phyloP scores from a whole-genome alignment of 495 filamentous ascomycete genomes.

The Tetracladium marchalianum region DNA sequence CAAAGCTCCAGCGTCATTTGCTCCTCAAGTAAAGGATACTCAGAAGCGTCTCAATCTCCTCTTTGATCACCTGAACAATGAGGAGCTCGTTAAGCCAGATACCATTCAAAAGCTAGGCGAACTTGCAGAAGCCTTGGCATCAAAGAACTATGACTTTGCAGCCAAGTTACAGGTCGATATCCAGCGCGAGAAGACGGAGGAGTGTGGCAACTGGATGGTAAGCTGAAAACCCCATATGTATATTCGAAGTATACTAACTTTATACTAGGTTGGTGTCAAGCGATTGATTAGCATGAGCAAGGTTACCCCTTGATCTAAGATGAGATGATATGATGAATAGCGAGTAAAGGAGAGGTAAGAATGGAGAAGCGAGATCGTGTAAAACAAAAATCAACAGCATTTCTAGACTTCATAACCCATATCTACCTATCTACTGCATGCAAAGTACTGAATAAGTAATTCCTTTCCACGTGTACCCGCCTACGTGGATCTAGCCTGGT shows the following conservation, averaged over 20 bases:
- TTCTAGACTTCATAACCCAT: neutral
- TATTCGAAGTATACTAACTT: conserved; percentile 2
- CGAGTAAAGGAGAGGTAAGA: neutral
- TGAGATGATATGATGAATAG: neutral
- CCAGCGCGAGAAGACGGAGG: conserved; percentile 68
- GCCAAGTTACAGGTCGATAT: conserved; percentile 69
- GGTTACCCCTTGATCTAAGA: conserved; percentile 43
- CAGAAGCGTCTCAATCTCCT: conserved; percentile 84
- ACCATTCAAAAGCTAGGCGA: conserved; percentile 57
- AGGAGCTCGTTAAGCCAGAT: conserved; percentile 73
- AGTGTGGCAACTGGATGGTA: conserved; percentile 96
- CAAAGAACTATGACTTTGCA: conserved; percentile 68
- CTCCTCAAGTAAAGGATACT: conserved; percentile 79
- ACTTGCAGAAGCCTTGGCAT: conserved; percentile 56
- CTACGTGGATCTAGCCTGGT: no score
- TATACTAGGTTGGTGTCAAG: conserved; percentile 72
- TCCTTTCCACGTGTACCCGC: no score
- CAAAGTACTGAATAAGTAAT: no score
- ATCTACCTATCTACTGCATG: neutral
- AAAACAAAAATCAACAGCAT: conserved; percentile 2
- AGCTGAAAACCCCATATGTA: conserved; percentile 26
- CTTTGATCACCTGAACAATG: conserved; percentile 95
- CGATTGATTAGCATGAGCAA: conserved; percentile 86
- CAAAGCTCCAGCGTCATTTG: conserved; percentile 72
- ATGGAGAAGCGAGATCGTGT: conserved; percentile 1